Conservation (phyloP, 345 rosid species). For the Acer yangbiense region DNA sequence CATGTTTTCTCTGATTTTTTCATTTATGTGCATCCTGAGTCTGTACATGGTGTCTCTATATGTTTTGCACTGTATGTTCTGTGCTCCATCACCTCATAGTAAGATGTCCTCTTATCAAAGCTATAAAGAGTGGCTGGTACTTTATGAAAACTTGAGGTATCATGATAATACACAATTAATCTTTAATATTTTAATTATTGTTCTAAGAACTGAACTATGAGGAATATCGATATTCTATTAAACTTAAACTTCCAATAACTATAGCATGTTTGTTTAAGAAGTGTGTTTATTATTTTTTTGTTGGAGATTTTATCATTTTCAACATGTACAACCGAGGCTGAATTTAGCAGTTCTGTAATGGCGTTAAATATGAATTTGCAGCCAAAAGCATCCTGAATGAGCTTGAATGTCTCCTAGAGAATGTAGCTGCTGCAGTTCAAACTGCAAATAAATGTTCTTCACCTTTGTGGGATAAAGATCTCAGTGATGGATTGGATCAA, state of each 20-base stretch:
- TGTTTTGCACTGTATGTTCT: not conserved
- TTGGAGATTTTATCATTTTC: not conserved
- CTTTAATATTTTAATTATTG: not conserved
- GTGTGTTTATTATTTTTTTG: not conserved
- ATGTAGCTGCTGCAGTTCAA: constrained; percentile 41
- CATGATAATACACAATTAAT: not conserved
- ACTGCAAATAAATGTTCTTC: constrained; percentile 33
- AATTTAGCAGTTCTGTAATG: not conserved
- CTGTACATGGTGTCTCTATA: not conserved
- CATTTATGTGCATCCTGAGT: not conserved
- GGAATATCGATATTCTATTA: not conserved
- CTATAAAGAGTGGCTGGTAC: not conserved
- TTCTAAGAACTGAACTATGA: not conserved
- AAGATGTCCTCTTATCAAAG: not conserved
- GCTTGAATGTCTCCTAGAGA: constrained; percentile 50
- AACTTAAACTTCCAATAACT: not conserved
- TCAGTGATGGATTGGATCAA: constrained; percentile 26
- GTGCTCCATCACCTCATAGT: not conserved
- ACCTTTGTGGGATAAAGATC: constrained; percentile 29
- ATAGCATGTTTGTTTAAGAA: not conserved
- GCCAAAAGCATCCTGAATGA: constrained; percentile 58
- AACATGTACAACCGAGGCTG: not conserved
- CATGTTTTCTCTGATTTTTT: not conserved
- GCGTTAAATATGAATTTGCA: constrained; percentile 31
- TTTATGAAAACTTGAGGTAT: not conserved